Base-by-base conservation (phyloP, 2,329 filamentous ascomycete genomes). In the Xylaria arbuscula region DNA sequence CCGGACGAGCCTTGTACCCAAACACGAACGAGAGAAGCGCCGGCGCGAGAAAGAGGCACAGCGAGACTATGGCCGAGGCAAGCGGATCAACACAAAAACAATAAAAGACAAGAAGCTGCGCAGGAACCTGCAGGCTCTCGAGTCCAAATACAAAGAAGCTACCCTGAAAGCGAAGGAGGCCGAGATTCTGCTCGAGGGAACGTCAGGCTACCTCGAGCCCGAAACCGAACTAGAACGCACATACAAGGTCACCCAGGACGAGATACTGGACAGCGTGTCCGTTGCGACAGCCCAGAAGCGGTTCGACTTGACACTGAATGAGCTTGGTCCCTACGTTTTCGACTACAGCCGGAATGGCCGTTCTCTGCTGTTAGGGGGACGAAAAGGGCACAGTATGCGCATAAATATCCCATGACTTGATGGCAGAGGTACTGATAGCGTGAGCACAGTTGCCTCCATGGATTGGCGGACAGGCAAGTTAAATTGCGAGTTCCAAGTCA, bases 401-500 rank as follows among this genome's bases (percentile, higher is more conserved):
- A 48, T 17, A 50, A 24, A 6, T 19, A 13, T 2, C n/a, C 22
- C 15, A 17, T 28, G 32, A 32, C 9, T 5, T n/a, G 4, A 19
- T 24, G 19, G n/a, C 32, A 53, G 9, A 19, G 34, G 56, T 67
- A 48, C 68, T 72, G 40, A 72, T 53, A n/a, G 36, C 8, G 15
- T 15, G 32, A n/a, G 5, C 13, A 19, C 22, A 72, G 85, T 99
- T 72, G 95, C 96, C 65, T 95, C 93, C 0, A 97, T 98, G 89
- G 94, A 99, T 81, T 99, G 96, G 95, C 87, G 95, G 71, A 91
- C 92, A 73, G 95, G 94, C 50, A 97, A 94, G 80, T 83, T 98
- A 68, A 93, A 93, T 7, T 98, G 94, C 78, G 96, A 99, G 79
- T 77, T 98, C 71, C 93, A 99, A 78, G 85, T 99, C 70, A 89